Evolutionary conservation across 257 asterid species (phyloP).

Genomic region (Capsicum rhomboideum): DNA sequence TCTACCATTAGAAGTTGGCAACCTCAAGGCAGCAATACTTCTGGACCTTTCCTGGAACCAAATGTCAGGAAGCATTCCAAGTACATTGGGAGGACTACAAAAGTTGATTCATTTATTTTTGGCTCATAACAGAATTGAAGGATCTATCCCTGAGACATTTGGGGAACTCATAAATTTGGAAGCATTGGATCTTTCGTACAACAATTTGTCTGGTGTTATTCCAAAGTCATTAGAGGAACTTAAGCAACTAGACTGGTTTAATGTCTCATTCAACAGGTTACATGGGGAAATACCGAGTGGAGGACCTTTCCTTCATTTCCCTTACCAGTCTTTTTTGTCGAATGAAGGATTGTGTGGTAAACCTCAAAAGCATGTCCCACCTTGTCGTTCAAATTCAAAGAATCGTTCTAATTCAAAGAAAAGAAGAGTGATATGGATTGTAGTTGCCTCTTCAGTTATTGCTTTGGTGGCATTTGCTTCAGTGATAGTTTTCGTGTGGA

Average conservation of each 20-base stretch:
- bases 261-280: not conserved
- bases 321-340: not conserved
- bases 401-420: not conserved
- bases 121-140: conserved; percentile 19
- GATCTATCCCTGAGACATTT: conserved; percentile 17
- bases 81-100: conserved; percentile 5
- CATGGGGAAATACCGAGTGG: not conserved
- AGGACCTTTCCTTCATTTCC: not conserved
- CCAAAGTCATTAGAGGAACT: conserved; percentile 17
- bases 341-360: not conserved
- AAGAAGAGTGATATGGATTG: not conserved
- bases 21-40: not conserved
- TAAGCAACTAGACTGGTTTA: not conserved
- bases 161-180: conserved; percentile 6
- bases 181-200: conserved; percentile 20
- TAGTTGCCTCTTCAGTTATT: not conserved
- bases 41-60: conserved; percentile 8
- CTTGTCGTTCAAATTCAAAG: not conserved
- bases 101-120: conserved; percentile 10
- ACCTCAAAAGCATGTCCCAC: not conserved
- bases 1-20: not conserved
- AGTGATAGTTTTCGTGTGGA: not conserved
- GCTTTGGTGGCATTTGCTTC: not conserved
- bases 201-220: conserved; percentile 20
- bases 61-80: conserved; percentile 20